phyloP scores from a whole-genome alignment of 352 stramenopile species.

The Globisporangium cystogenes region DNA sequence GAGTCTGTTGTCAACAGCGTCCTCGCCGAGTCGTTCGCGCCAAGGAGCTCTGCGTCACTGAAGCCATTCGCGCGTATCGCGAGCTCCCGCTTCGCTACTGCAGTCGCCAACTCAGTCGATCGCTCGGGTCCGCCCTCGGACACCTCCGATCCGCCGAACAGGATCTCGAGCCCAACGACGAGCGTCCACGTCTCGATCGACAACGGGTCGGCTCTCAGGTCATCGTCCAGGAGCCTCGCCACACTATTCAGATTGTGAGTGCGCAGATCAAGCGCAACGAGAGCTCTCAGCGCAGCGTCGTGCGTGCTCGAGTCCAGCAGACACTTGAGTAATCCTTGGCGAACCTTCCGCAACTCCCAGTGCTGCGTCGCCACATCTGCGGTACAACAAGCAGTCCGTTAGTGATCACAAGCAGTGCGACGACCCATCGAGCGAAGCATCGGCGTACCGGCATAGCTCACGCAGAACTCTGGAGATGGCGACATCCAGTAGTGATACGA shows the following conservation, averaged over 20 bases:
- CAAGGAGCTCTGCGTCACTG: conserved; percentile 7
- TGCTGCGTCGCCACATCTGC: conserved; percentile 33
- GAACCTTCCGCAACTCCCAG: conserved; percentile 43
- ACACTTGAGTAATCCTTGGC: conserved; percentile 26
- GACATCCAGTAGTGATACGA: conserved; percentile 24
- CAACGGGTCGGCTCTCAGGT: conserved; percentile 29
- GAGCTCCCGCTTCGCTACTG: conserved; percentile 31
- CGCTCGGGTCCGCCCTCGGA: neutral
- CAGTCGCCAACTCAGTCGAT: conserved; percentile 19
- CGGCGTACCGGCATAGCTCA: conserved; percentile 35
- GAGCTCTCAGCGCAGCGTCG: conserved; percentile 25
- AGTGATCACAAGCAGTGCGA: neutral
- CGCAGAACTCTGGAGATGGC: conserved; percentile 31
- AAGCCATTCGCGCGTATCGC: conserved; percentile 13
- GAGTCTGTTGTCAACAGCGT: neutral
- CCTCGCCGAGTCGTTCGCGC: conserved; percentile 14
- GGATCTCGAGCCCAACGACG: conserved; percentile 41
- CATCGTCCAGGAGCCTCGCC: conserved; percentile 25
- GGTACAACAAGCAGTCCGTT: neutral
- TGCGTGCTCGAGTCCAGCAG: conserved; percentile 24
- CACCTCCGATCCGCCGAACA: conserved; percentile 30
- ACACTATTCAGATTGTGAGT: conserved; percentile 35
- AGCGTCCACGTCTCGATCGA: conserved; percentile 42
- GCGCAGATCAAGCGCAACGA: conserved; percentile 35
- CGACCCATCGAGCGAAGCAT: too few species aligned